These are phyloP conservation scores for Aspergillus nomiae DNA, from an alignment of 2,329 filamentous ascomycete genomes.

Conservation along the genomic window DNA sequence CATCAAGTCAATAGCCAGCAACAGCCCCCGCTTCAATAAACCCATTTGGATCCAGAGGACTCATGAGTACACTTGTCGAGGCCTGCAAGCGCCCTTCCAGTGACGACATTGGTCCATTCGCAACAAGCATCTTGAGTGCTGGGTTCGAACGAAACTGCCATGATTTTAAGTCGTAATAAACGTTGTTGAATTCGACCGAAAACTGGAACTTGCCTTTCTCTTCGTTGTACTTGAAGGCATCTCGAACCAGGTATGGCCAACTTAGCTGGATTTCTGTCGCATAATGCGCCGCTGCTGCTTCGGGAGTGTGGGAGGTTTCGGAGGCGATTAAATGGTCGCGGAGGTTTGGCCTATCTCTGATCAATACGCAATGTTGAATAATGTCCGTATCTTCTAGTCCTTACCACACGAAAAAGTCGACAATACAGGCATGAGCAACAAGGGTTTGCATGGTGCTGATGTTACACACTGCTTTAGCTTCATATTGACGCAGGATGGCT, in stretches of 20 bases:
- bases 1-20: not conserved
- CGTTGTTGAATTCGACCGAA: not conserved
- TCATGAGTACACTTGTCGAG: not conserved
- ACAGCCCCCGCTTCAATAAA: not conserved
- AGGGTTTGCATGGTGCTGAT: not conserved
- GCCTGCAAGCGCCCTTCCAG: not conserved
- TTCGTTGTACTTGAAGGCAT: not conserved
- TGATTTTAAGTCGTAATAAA: not conserved
- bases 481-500: not conserved
- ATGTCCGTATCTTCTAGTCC: not conserved
- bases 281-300: not conserved
- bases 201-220: not conserved
- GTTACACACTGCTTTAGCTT: not conserved
- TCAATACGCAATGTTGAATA: not conserved
- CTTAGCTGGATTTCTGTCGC: not conserved
- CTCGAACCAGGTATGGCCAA: not conserved
- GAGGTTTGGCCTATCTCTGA: not conserved
- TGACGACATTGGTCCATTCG: not conserved
- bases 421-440: not conserved
- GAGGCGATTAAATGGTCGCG: not conserved
- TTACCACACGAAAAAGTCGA: not conserved
- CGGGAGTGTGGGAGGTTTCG: not conserved
- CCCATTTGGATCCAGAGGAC: not conserved
- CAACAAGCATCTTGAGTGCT: not conserved
- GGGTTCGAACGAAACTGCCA: not conserved